phyloP scores from a whole-genome alignment of 2,329 filamentous ascomycete genomes.

The Cladophialophora psammophila region DNA sequence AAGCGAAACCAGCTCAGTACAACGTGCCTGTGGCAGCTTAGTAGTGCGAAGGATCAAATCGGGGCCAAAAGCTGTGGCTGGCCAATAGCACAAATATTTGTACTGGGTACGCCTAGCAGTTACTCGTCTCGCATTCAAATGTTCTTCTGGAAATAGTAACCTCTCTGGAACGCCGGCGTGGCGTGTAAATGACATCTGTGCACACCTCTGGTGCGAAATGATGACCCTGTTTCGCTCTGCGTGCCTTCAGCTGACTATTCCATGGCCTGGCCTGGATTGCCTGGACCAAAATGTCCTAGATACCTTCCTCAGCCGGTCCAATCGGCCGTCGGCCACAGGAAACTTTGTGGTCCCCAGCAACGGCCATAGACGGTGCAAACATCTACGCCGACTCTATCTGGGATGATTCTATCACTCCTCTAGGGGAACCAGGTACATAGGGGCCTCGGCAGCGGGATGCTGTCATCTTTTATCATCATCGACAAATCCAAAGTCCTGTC shows the following conservation, averaged over 20 bases:
- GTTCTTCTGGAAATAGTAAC: background rate
- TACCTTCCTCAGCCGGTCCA: background rate
- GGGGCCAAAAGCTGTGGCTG: background rate
- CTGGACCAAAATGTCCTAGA: too few species aligned
- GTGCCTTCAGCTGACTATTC: too few species aligned
- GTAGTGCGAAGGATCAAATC: background rate
- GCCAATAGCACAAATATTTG: background rate
- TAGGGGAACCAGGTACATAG: too few species aligned
- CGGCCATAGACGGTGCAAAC: background rate
- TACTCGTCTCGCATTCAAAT: background rate
- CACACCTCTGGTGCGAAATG: too few species aligned
- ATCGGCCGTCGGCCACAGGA: background rate
- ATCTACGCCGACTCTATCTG: too few species aligned
- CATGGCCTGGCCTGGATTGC: too few species aligned
- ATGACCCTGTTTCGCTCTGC: too few species aligned
- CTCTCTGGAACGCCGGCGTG: too few species aligned
- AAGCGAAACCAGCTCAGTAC: constrained; percentile 26
- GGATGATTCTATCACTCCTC: too few species aligned
- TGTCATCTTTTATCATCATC: background rate
- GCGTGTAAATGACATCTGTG: too few species aligned
- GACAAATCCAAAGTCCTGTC: background rate
- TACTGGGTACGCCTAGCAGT: background rate
- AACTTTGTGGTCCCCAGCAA: too few species aligned
- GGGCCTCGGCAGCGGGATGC: too few species aligned
- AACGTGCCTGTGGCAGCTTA: constrained; percentile 19